Base-by-base conservation (phyloP, 371 early-diverging fungal species). In the Smittium culicis region DNA sequence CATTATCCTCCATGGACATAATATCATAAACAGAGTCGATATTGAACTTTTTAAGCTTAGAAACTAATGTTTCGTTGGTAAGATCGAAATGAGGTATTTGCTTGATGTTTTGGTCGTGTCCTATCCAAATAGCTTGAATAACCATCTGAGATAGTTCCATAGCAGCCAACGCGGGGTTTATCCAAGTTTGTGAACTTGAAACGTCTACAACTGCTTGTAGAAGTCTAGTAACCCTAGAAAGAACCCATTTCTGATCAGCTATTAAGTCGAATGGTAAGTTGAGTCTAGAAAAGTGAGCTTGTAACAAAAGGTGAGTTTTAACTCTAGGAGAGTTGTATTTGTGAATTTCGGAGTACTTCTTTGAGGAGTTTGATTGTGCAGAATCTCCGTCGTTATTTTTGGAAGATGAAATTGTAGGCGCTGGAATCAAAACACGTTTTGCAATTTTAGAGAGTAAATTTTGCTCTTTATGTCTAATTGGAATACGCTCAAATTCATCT, bases 121-220 rank as follows among this genome's bases (percentile, higher is more conserved):
- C 81, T 74, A 93, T 90, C 97, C 96, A 96, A 70, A 93, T 81
- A n/a, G 96, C 95, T 80, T 96, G 96, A 16, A 96, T 93, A 61
- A 79, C 77, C 96, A 96, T 96, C 77, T 98, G 98, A 29, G 89
- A 85, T 74, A 96, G 71, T 73, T 98, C 97, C 97, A 96, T 96
- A 2, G 92, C 82, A 0, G 90, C 84, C 66, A 96, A 72, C 16
- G 93, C 94, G 2, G 96, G 93, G 0, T 83, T 79, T 64, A 95
- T 81, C 93, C 93, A 95, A 28, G 93, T 94, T 68, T 87, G 86
- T n/a, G 90, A 88, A 55, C 92, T 88, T 60, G 94, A 86, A 16
- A 98, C 96, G 77, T 98, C 98, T 3, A 96, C 96, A 70, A 88
- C 82, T 0, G 97, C 95, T 73, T 98, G 96, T 55, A 98, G 69